A percentile compares a stretch with the other conserved stretches of the same genome.
These are phyloP conservation scores for Nakazawaea pomicola DNA, from an alignment of 805 yeast genomes.

Conservation along the genomic window DNA sequence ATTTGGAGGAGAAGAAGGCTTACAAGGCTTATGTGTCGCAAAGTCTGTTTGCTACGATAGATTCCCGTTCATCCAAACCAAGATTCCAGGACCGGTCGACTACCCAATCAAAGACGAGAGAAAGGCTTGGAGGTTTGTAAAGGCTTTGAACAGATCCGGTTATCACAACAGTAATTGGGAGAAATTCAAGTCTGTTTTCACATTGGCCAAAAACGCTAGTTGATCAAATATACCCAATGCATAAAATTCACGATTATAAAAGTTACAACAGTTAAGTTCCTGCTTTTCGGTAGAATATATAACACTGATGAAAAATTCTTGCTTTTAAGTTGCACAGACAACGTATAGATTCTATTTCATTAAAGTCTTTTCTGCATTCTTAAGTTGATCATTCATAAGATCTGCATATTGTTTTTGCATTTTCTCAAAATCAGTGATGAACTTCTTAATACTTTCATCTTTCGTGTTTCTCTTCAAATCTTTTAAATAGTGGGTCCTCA, in stretches of 20 bases:
- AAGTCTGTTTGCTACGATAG: slow-evolving; percentile 86
- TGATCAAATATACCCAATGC: slow-evolving; percentile 7
- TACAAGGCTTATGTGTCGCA: slow-evolving; percentile 81
- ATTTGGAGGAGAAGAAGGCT: slow-evolving; percentile 97
- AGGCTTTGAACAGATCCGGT: slow-evolving; percentile 76
- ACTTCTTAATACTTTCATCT: slow-evolving; percentile 51
- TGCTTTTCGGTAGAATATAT: no score
- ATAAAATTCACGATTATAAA: background rate
- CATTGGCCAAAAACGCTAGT: slow-evolving; percentile 43
- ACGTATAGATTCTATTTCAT: slow-evolving; percentile 15
- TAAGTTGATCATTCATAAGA: slow-evolving; percentile 51
- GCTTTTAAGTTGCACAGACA: background rate
- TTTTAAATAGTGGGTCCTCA: slow-evolving; percentile 56
- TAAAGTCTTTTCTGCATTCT: slow-evolving; percentile 42
- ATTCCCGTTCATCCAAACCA: slow-evolving; percentile 70
- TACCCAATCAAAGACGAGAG: slow-evolving; percentile 82
- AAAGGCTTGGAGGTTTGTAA: slow-evolving; percentile 86
- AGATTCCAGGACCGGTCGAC: slow-evolving; percentile 84
- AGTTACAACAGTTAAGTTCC: no score
- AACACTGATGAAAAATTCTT: no score
- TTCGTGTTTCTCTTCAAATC: slow-evolving; percentile 46
- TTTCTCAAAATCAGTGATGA: slow-evolving; percentile 60
- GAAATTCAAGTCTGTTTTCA: slow-evolving; percentile 48
- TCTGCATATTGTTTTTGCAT: slow-evolving; percentile 60
- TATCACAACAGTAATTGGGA: slow-evolving; percentile 75